Conservation (phyloP, 805 yeast genomes). For the Metschnikowia aberdeeniae region DNA sequence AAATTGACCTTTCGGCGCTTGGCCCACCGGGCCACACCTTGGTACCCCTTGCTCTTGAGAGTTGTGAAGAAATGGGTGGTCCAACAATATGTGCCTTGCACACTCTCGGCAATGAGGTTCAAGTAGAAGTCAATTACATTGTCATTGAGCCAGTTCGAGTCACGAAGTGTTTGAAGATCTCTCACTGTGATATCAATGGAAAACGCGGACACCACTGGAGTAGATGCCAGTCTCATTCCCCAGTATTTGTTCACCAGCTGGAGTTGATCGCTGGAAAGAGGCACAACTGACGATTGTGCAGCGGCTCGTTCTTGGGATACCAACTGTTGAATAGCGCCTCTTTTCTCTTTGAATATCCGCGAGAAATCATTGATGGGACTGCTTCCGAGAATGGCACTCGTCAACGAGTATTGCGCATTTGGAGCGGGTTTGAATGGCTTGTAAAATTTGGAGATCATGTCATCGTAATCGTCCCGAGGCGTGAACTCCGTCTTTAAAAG, state of each 20-base stretch:
- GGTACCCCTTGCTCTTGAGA: constrained; percentile 66
- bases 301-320: constrained; percentile 15
- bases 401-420: constrained; percentile 15
- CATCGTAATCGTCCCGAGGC: constrained; percentile 18
- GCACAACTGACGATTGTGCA: constrained; percentile 7
- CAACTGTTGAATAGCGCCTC: constrained; percentile 13
- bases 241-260: constrained; percentile 32
- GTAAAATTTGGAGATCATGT: constrained; percentile 17
- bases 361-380: constrained; percentile 14
- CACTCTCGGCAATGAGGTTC: constrained; percentile 45
- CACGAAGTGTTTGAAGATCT: constrained; percentile 69
- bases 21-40: constrained; percentile 82
- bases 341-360: constrained; percentile 9
- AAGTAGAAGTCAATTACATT: constrained; percentile 82
- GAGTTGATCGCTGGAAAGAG: constrained; percentile 27
- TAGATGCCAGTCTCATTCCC: constrained; percentile 20
- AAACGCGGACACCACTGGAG: constrained; percentile 30
- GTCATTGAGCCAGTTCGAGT: constrained; percentile 85
- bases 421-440: constrained; percentile 19
- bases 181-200: constrained; percentile 57
- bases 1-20: constrained; percentile 68
- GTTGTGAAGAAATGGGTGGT: constrained; percentile 86
- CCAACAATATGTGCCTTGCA: constrained; percentile 56
- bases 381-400: constrained; percentile 17
- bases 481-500: constrained; percentile 7